Base-by-base conservation (phyloP, 2,329 filamentous ascomycete species). In the Aschersonia sp. region DNA sequence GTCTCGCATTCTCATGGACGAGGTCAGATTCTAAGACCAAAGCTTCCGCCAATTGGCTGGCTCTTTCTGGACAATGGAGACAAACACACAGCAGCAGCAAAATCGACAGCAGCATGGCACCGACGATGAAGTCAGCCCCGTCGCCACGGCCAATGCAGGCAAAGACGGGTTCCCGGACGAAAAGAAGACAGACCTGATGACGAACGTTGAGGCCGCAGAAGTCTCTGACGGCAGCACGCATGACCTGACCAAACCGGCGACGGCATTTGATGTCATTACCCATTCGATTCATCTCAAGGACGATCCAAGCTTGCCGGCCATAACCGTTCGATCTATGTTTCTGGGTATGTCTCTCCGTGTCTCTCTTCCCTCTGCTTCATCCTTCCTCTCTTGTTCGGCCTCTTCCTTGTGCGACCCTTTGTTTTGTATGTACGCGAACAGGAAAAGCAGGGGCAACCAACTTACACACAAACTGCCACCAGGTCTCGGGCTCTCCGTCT, bases 261-360 rank as follows among this genome's bases (percentile, higher is more conserved):
- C 43, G 43, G 31, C 12, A 14, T 45, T 32, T 22, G 43, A 48
- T 12, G 46, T 35, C 32, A 30, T 58, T 14, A 58, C 55, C 1
- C 47, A 58, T 44, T 54, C 57, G 6, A 54, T 58, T 41, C 53
- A 55, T 4, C 55, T 54, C 32, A 54, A 58, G 2, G 55, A 58
- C 42, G 54, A 58, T 11, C 51, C 53, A 14, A 44, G 46, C 5
- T 40, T 51, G 29, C 54, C 55, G 9, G 54, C 56, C 30, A 56
- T 55, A 53, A 58, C 56, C 5, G 46, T 57, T 39, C 55, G 56
- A 6, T 52, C 55, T 47, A 49, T 54, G 5, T 14, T 45, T 5
- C 50, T 58, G 29, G 56, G 56, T 55, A 41, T 50, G 53, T 50
- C 10, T 10, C 5, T 22, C 41, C 14, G 10, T 6, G 4, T 30